Evolutionary conservation across 768 basidiomycete genomes (phyloP).

Genomic region (Lentinula boryana): DNA sequence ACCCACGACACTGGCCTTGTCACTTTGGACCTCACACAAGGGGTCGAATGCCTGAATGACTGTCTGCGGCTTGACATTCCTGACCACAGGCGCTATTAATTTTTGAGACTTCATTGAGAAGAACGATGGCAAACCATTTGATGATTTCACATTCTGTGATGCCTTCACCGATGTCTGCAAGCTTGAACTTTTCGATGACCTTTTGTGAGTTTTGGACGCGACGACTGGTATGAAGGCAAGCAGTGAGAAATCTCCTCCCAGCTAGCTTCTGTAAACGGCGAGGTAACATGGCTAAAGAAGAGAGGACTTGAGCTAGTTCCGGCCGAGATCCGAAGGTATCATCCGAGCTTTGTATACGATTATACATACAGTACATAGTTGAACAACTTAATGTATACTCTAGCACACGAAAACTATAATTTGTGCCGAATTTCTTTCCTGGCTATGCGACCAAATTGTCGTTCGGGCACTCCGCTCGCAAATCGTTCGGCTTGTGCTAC

Average conservation of each 20-base stretch:
- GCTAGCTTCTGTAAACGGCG: background rate
- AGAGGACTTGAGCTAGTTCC: constrained; percentile 11
- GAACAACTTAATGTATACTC: no score
- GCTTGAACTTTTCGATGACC: constrained; percentile 56
- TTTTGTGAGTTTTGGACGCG: constrained; percentile 15
- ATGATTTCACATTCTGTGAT: constrained; percentile 90
- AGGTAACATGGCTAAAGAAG: constrained; percentile 9
- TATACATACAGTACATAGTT: background rate
- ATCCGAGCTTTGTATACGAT: background rate
- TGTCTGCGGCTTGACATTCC: constrained; percentile 55
- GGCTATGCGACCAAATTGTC: constrained; percentile 51
- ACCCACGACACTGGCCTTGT: constrained; percentile 5
- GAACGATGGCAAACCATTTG: constrained; percentile 54
- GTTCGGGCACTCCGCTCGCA: constrained; percentile 49
- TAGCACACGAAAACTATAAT: constrained; percentile 23
- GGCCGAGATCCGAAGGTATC: background rate
- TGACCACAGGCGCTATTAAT: constrained; percentile 19
- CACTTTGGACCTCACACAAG: constrained; percentile 6
- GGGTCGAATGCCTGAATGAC: constrained; percentile 60
- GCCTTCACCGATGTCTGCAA: constrained; percentile 86
- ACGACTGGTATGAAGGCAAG: constrained; percentile 6
- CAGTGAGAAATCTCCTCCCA: background rate
- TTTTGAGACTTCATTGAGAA: background rate
- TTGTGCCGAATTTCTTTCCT: constrained; percentile 64
- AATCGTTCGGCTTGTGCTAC: constrained; percentile 60